phyloP scores from a whole-genome alignment of 306 rosid genomes.

The Dryas drummondii region DNA sequence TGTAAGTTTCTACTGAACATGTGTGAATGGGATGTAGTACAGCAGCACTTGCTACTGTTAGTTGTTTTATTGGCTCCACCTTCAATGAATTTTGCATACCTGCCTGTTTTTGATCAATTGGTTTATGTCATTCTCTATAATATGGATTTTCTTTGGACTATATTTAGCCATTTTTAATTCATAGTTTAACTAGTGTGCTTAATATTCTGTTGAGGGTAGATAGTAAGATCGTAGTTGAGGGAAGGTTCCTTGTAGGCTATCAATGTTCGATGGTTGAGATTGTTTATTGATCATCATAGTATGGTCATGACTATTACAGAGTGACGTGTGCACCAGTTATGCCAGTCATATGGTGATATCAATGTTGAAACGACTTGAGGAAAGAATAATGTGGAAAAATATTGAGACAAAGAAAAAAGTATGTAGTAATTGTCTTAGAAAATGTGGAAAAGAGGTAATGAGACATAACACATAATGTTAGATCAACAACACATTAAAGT shows the following conservation, averaged over 20 bases:
- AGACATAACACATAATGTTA: background rate
- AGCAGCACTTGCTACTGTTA: background rate
- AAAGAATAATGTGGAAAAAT: background rate
- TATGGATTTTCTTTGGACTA: background rate
- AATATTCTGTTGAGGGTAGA: background rate
- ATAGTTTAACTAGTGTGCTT: background rate
- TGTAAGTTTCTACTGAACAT: conserved; percentile 53
- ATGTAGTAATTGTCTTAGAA: background rate
- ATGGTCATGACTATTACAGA: background rate
- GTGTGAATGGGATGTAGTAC: conserved; percentile 8
- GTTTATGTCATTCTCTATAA: background rate
- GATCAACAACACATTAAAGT: background rate
- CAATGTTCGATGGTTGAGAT: background rate
- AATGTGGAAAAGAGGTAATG: background rate
- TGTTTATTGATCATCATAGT: background rate
- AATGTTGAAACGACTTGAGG: background rate
- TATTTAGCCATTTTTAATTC: background rate
- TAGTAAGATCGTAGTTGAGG: background rate
- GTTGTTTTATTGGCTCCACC: background rate
- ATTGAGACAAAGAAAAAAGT: background rate
- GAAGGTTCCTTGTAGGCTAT: background rate
- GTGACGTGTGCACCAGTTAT: background rate
- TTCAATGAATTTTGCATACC: background rate
- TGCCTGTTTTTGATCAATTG: conserved; percentile 12
- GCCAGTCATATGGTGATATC: background rate